Evolutionary conservation across 306 rosid species (phyloP), one percentile per base, ranked within the genome.

Genomic region (Quercus dentata): DNA sequence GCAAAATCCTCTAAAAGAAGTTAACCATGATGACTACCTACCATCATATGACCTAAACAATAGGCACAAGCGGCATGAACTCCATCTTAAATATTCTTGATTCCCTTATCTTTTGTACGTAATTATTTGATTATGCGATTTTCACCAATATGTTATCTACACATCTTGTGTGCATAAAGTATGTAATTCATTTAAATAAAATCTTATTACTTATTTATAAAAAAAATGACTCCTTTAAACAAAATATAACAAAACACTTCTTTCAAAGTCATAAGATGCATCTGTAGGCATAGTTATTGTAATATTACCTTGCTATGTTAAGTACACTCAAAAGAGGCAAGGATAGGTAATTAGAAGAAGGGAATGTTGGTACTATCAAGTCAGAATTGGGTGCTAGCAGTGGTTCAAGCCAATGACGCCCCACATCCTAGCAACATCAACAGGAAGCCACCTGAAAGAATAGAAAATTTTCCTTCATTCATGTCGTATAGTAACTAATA

Each of bases 401-500:
- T 11, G 97, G 92, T 82, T 96, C 99, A 68, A 96, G 99, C 98
- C 98, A 90, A 83, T 87, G 94, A 58, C 97, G 97, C 46, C 97
- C 98, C 99, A 96, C 97, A 91, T 93, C 88, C 90, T 89, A 71
- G 99, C 99, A 83, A 96, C 91, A 71, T 93, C 99, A 78, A 89
- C 83, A 67, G 99, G 97, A 89, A 96, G 97, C 98, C 98, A 90
- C 87, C 99, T 96, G 84, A 57, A 63, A 79, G 56, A 69, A 80
- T 57, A 62, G 72, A 76, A 75, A 71, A 14, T 74, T 68, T 80
- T 20, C 35, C 63, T 62, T 63, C 58, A 41, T 28, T 77, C 79
- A 59, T 76, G 78, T 72, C 44, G 57, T 18, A 52, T 38, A 83
- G 46, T 63, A 73, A 28, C 8, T 10, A 80, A 73, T 20, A 64